These are phyloP conservation scores for Tulasnella sp. DNA, from an alignment of 768 basidiomycete genomes.

Conservation along the genomic window DNA sequence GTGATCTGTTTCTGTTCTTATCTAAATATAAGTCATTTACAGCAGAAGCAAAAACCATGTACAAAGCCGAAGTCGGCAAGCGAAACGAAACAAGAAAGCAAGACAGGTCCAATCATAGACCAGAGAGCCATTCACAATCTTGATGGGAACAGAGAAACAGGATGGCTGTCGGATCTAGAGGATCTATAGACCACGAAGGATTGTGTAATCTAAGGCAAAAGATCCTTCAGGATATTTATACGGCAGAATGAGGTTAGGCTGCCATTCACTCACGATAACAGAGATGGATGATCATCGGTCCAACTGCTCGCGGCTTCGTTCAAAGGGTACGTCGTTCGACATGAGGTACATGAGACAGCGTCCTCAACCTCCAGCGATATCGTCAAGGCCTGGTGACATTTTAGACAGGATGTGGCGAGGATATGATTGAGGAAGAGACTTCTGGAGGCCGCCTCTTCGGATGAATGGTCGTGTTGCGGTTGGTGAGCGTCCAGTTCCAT, in stretches of 20 bases:
- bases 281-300: slow-evolving; percentile 1
- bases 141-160: too few species aligned
- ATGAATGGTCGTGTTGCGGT: background rate
- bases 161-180: too few species aligned
- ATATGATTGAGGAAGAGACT: slow-evolving; percentile 12
- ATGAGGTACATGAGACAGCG: slow-evolving; percentile 1
- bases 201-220: background rate
- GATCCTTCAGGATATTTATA: background rate
- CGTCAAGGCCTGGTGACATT: slow-evolving; percentile 1
- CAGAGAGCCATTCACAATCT: too few species aligned
- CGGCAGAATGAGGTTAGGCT: background rate
- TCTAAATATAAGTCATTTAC: too few species aligned
- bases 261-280: background rate
- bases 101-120: too few species aligned
- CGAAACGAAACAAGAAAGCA: too few species aligned
- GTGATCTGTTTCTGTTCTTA: too few species aligned
- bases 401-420: background rate
- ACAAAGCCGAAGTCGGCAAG: too few species aligned
- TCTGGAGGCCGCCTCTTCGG: background rate
- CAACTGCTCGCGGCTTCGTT: slow-evolving; percentile 4
- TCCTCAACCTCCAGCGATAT: slow-evolving; percentile 1
- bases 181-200: background rate
- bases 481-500: background rate
- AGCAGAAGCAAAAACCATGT: too few species aligned
- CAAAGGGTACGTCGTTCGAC: slow-evolving; percentile 9